These are phyloP conservation scores for Penicillium vulpinum DNA, from an alignment of 2,329 filamentous ascomycete genomes.

Conservation along the genomic window DNA sequence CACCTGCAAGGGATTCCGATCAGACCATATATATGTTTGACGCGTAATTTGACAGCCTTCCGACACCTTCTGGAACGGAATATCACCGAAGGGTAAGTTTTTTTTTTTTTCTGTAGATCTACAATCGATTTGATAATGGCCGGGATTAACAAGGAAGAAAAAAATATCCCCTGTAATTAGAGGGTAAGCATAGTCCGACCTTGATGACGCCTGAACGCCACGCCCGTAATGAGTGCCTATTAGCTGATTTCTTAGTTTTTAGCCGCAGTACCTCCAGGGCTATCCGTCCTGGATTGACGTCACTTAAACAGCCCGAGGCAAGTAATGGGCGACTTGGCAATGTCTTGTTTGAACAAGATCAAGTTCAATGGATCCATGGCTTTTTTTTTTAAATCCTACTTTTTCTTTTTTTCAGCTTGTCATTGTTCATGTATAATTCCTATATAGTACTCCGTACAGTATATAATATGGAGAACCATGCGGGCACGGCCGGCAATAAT, in stretches of 20 bases:
- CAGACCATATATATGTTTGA: background rate
- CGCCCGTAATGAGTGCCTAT: constrained; percentile 15
- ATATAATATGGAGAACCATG: constrained; percentile 21
- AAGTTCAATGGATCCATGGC: background rate
- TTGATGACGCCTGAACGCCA: constrained; percentile 25
- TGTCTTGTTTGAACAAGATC: background rate
- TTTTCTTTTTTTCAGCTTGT: background rate
- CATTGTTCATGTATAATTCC: background rate
- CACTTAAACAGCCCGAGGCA: constrained; percentile 11
- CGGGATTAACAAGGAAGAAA: background rate
- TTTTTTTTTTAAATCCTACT: background rate
- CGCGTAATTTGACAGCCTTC: constrained; percentile 10
- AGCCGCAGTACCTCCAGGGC: background rate
- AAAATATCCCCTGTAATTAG: no score
- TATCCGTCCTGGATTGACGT: constrained; percentile 21
- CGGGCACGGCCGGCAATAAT: constrained; percentile 15
- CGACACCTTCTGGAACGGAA: constrained; percentile 18
- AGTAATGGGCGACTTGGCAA: constrained; percentile 2
- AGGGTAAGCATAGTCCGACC: constrained; percentile 16
- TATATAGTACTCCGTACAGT: no score
- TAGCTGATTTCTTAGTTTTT: background rate
- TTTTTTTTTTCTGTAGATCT: no score
- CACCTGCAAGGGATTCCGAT: constrained; percentile 1
- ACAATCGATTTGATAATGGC: background rate
- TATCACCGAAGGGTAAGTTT: background rate